Base-by-base conservation (phyloP, 1,139 yeast genomes). In the Protomyces arabidopsidicola region DNA sequence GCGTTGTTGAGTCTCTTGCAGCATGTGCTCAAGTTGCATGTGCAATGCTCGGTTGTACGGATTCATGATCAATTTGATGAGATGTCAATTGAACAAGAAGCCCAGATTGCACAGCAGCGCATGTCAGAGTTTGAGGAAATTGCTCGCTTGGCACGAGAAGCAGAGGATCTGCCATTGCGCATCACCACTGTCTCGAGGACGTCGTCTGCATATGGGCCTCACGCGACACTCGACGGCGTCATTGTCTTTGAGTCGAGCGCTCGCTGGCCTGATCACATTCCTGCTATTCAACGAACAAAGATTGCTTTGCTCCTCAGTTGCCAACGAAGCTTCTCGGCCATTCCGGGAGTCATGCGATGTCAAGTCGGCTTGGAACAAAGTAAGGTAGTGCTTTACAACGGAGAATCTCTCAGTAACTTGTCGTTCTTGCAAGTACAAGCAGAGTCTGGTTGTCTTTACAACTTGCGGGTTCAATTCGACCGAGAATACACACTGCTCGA, bases 241-340 rank as follows among this genome's bases (percentile, higher is more conserved):
- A 75, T 95, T 55, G 96, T 90, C 74, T 90, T 95, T 74, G 98
- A 95, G 76, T 79, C 88, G 2, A 88, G 97, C 1, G 81, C 84
- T n/a, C 84, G 85, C 74, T 95, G 98, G 99, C 98, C 99, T 0
- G 96, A 89, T 75, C 97, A 93, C 73, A 74, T 90, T 3, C 77
- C 80, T 45, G 91, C 97, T 0, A 77, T 90, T 65, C 98, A 93
- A 72, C 86, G 87, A 71, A 88, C 96, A 18, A 95, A 95, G 73
- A 82, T 93, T 45, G 98, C 98, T 5, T 89, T 95, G 70, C 77
- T 93, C 69, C 74, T 95, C 60, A 87, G 88, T 70, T 82, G 91
- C 18, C 81, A 83, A 67, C 90, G 88, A 65, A 74, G 78, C 31
- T 42, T 54, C 16, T 42, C 58, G 2, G 31, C 31, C n/a, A 74